Conservation (phyloP, 2,329 filamentous ascomycete genomes). For the Aspergillus pseudotamarii region DNA sequence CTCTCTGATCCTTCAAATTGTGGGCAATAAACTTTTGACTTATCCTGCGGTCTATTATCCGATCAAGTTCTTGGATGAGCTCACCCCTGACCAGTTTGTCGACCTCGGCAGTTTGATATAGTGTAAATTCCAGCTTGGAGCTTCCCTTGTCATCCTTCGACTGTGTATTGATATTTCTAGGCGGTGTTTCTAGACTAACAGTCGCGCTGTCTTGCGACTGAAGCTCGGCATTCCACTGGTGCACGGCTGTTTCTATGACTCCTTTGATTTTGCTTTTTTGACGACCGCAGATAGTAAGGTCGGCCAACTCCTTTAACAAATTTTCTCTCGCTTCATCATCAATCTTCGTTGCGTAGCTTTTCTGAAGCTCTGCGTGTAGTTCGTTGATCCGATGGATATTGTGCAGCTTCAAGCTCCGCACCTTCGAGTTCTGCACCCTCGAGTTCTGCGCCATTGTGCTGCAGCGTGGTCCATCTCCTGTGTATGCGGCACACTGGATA, state of each 20-base stretch:
- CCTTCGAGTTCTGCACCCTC: too few species aligned
- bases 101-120: neutral
- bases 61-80: neutral
- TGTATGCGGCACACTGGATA: neutral
- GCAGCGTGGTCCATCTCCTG: neutral
- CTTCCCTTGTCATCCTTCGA: neutral
- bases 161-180: neutral
- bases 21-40: neutral
- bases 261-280: neutral
- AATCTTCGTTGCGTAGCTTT: neutral
- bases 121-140: neutral
- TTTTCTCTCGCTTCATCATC: neutral
- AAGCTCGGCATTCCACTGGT: neutral
- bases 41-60: neutral
- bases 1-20: neutral
- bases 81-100: neutral
- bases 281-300: neutral
- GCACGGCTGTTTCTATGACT: neutral
- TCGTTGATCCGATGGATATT: neutral
- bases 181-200: neutral
- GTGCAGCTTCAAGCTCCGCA: neutral
- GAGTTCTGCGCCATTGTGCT: neutral
- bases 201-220: neutral
- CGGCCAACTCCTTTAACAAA: neutral
- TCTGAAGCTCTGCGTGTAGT: neutral